These are phyloP conservation scores for Ceratorhiza oryzae-sativae DNA, from an alignment of 1,284 basidiomycete genomes.

Conservation along the genomic window DNA sequence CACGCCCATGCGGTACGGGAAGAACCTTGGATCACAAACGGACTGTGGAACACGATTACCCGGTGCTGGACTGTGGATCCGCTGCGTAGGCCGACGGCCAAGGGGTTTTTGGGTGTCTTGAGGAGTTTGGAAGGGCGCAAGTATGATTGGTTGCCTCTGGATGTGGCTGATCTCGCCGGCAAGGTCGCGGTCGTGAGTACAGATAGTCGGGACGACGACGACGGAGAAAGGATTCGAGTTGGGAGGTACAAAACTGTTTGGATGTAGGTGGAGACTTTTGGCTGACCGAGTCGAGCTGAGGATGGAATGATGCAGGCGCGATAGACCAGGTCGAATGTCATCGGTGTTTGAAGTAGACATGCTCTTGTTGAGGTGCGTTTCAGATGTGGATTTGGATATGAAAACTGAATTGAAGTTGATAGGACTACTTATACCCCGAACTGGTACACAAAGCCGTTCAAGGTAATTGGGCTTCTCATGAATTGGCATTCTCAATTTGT, in stretches of 20 bases:
- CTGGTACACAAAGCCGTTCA: slow-evolving; percentile 16
- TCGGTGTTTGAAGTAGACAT: not conserved
- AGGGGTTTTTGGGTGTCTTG: not conserved
- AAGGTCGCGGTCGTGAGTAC: not conserved
- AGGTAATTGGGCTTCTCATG: too few relatives aligned
- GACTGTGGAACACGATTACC: not conserved
- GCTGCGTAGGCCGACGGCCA: not conserved
- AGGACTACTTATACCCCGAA: slow-evolving; percentile 18
- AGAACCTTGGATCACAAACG: slow-evolving; percentile 29
- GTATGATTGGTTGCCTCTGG: not conserved
- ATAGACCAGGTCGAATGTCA: too few relatives aligned
- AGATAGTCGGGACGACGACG: not conserved
- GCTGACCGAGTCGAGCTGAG: too few relatives aligned
- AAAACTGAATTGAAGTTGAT: not conserved
- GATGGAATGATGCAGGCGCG: too few relatives aligned
- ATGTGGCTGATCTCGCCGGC: slow-evolving; percentile 1
- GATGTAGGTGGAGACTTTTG: too few relatives aligned
- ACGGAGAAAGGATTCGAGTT: not conserved
- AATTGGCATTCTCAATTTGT: not conserved
- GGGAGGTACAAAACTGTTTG: not conserved
- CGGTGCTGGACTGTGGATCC: slow-evolving; percentile 23
- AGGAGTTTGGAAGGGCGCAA: slow-evolving; percentile 4
- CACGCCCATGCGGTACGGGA: not conserved
- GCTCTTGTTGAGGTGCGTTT: not conserved
- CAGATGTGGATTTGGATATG: too few relatives aligned